Evolutionary conservation across 805 yeast genomes (phyloP), one percentile per base, ranked within the genome.

Genomic region (Pichia membranifaciens): DNA sequence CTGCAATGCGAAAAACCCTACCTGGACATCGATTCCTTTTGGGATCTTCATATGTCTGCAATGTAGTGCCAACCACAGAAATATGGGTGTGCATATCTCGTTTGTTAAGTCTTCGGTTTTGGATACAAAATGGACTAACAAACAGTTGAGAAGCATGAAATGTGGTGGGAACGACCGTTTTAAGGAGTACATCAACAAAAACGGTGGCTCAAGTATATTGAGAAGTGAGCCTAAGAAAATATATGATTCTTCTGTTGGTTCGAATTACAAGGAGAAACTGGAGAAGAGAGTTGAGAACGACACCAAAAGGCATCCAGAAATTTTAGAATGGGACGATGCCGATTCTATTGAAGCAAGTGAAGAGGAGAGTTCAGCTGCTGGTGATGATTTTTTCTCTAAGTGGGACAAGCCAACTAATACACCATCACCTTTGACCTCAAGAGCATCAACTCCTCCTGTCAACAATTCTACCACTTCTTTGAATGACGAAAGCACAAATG

Each of bases 1-100:
- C 64, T 93, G 99, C 67, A 78, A 84, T 45, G 86, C 90, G 58
- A 88, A 86, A 62, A 90, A 90, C 65, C 98, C 99, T 33, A 88
- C 98, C 0, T 93, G 99, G 99, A 87, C 99, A 3, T 91, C 98
- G 13, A 89, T 91, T 47, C 96, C 98, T 13, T 91, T 87, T 67
- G 99, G 97, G 47, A 86, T 90, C 44, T 78, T 90, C 64, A 70
- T 93, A 50, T 93, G 99, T 71, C 75, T 90, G 51, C 96, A 93
- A 65, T 93, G 99, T 67, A 86, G 96, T 45, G 90, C 98, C 3
- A 88, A 85, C 44, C 99, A 93, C 71, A 80, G 99, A 67, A 89
- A 89, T 65, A 68, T 93, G 69, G 99, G 99, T 50, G 97, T 90
- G 34, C 99, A 93, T 65, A 83, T 93, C 59, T 80, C 97, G 34